phyloP scores from a whole-genome alignment of 2,329 filamentous ascomycete genomes.

The Pseudogymnoascus sp. region DNA sequence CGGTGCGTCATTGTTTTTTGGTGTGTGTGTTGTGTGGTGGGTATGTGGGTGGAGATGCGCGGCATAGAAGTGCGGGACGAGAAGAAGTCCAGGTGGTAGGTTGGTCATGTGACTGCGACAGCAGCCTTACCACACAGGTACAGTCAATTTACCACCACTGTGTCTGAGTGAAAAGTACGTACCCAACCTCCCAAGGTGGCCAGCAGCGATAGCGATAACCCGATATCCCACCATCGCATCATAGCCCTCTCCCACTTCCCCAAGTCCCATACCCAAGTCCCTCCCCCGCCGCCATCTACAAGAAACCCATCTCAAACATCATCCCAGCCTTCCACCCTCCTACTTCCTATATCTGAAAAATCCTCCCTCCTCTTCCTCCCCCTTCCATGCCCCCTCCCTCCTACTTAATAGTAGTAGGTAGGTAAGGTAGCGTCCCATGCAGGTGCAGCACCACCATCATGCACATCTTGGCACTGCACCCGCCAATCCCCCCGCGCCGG shows the following conservation, averaged over 20 bases:
- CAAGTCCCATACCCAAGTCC: background rate
- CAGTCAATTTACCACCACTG: background rate
- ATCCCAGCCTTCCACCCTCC: background rate
- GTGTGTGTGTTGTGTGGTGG: background rate
- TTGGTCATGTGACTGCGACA: background rate
- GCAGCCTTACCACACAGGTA: background rate
- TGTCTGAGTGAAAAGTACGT: no score
- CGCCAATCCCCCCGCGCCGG: constrained; percentile 1
- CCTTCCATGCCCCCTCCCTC: background rate
- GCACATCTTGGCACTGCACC: background rate
- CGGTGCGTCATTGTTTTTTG: background rate
- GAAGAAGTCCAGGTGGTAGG: background rate
- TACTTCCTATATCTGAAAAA: background rate
- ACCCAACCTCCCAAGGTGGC: background rate
- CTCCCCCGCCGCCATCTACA: background rate
- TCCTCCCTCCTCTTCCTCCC: background rate
- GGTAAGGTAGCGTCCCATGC: no score
- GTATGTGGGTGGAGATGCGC: no score
- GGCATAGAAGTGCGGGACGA: background rate
- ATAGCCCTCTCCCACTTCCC: background rate
- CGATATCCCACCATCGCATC: background rate
- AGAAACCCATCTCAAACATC: background rate
- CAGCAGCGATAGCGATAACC: background rate
- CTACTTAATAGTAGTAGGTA: background rate
- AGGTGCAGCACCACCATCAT: background rate